Conservation (phyloP, 345 rosid genomes). For the Ceriops zippeliana region DNA sequence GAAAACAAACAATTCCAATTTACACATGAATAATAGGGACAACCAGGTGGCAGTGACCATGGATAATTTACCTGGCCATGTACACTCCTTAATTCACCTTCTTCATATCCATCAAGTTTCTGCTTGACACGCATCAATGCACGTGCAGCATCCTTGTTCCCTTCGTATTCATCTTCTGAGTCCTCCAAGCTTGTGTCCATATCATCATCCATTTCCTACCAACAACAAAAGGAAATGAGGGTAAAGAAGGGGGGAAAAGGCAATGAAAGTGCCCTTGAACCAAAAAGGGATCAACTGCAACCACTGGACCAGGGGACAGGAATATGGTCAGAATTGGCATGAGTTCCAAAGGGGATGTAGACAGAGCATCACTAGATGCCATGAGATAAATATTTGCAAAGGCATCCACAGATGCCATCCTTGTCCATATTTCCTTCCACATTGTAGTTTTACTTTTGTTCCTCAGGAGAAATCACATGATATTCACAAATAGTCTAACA, state of each 20-base stretch:
- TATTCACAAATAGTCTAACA: too few relatives aligned
- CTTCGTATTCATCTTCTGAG: slow-evolving; percentile 64
- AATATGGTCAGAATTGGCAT: too few relatives aligned
- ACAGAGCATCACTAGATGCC: too few relatives aligned
- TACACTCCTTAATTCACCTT: slow-evolving; percentile 86
- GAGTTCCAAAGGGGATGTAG: too few relatives aligned
- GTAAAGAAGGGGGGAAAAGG: neutral
- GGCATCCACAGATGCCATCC: too few relatives aligned
- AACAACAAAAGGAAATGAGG: slow-evolving; percentile 1
- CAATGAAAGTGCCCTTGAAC: neutral
- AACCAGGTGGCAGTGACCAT: neutral
- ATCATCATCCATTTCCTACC: slow-evolving; percentile 70
- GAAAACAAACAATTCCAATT: neutral
- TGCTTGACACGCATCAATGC: slow-evolving; percentile 92
- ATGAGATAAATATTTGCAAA: too few relatives aligned
- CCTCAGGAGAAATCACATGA: too few relatives aligned
- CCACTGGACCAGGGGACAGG: neutral
- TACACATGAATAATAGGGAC: neutral
- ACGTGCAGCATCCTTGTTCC: slow-evolving; percentile 93
- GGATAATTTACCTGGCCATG: slow-evolving; percentile 78
- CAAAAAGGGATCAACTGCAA: neutral
- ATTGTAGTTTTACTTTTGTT: too few relatives aligned
- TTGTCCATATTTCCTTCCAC: too few relatives aligned
- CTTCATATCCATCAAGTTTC: slow-evolving; percentile 96
- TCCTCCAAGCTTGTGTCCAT: slow-evolving; percentile 63